Percentiles rank a stretch among this genome's conserved stretches.
phyloP scores from a whole-genome alignment of 345 rosid species.

The Boechera stricta region DNA sequence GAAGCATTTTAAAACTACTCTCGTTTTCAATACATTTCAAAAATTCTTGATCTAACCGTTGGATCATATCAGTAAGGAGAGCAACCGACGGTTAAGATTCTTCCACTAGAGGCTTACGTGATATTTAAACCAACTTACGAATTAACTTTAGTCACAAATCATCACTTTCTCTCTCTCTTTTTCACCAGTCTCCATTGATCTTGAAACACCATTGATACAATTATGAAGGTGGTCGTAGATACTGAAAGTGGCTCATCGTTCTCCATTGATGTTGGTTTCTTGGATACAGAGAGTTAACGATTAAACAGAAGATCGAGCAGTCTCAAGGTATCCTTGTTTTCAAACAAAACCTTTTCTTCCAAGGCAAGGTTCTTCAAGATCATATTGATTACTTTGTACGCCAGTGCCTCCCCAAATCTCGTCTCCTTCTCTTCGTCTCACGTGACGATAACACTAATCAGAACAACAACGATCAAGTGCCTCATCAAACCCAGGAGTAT shows the following conservation, averaged over 20 bases:
- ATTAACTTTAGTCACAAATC: background rate
- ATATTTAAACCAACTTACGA: background rate
- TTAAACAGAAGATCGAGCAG: slow-evolving; percentile 68
- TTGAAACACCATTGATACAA: slow-evolving; percentile 1
- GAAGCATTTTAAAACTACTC: background rate
- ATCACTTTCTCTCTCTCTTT: background rate
- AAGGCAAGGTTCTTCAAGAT: slow-evolving; percentile 54
- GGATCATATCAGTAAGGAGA: background rate
- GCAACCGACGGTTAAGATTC: background rate
- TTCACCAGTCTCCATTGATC: too few species aligned
- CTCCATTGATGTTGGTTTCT: slow-evolving; percentile 57
- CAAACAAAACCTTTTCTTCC: slow-evolving; percentile 46
- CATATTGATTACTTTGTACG: too few species aligned
- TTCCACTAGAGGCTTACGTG: background rate
- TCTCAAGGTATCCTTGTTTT: slow-evolving; percentile 54
- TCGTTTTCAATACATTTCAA: background rate
- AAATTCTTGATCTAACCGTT: background rate
- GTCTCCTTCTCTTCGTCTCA: slow-evolving; percentile 53
- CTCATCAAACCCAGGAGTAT: background rate
- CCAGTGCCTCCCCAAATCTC: slow-evolving; percentile 48
- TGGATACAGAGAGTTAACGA: slow-evolving; percentile 61
- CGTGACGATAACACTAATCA: background rate
- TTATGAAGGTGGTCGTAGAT: slow-evolving; percentile 46
- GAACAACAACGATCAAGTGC: too few species aligned
- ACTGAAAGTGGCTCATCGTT: slow-evolving; percentile 31